Evolutionary conservation across 768 basidiomycete species (phyloP), one percentile per base, ranked within the genome.

Genomic region (Boletus vinaceobasis): DNA sequence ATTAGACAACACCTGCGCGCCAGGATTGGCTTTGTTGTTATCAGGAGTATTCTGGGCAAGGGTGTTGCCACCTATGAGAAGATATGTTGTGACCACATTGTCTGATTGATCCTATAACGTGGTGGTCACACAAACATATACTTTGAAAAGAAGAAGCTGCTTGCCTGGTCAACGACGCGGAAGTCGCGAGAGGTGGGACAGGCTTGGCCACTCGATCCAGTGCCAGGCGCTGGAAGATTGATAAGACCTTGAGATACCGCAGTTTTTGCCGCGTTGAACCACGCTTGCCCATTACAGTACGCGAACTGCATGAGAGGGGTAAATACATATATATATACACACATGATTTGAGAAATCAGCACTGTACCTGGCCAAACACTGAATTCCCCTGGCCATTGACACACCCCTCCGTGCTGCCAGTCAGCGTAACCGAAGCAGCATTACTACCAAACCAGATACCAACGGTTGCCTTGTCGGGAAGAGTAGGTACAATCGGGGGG

Each of bases 391-490:
- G 26, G 31, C 66, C 66, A 14, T 67, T 69, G 36, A 69, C 58
- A 17, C 66, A 67, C 29, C 29, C 59, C 1, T 21, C 51, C 32
- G 62, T 69, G 11, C 33, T 53, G 2, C 66, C 66, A 8, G 62
- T 66, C n/a, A 67, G 37, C 2, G 56, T 69, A 4, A 67, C 27
- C 4, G 59, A 54, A 13, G 8, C 47, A 15, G 67, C 66, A 42
- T 69, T 69, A 13, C 65, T 69, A 32, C 66, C 66, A 15, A 67
- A 67, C 67, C 66, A 67, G 33, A 67, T 53, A 8, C 64, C 66
- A 32, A 67, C 67, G 15, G 69, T 38, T 5, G 66, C 59, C 14
- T 59, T 58, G 35, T 57, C 32, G 11, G 66, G 66, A 47, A 67
- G 48, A 7, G 66, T 67, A 8, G 67, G 66, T 5, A 52, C 53